Base-by-base conservation (phyloP, 108 stramenopile species). In the Conticribra guillardii region DNA sequence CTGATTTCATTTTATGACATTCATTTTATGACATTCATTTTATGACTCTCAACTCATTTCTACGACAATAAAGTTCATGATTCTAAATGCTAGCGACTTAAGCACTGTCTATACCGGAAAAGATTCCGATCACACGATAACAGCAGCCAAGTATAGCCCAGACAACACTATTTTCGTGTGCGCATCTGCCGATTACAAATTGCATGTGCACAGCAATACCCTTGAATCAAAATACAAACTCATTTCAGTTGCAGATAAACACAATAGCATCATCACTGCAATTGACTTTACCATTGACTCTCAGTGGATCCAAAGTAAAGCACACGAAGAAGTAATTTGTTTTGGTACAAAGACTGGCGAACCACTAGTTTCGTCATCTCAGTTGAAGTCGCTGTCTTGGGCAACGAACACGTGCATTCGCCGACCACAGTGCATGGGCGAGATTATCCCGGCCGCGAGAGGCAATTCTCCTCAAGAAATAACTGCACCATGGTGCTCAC, bases 51-150 rank as follows among this genome's bases (percentile, higher is more conserved):
- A 41, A 11, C 37, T 41, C 37, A 29, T 31, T 2, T 7, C 32
- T 2, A 41, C 17, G 24, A 4, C 24, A 3, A n/a, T 71, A 15
- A 64, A 74, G 19, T 85, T 84, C 59, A 54, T 90, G 45, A 64
- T 82, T n/a, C 51, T 86, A 34, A 70, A 68, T 48, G 63, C 70
- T 37, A 66, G 75, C 16, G 82, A 86, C 45, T 69, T 90, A 11
- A 60, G 58, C 23, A 37, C 80, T 3, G 51, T 84, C n/a, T 78
- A 88, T 56, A 76, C 79, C 17, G 85, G 85, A 2, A 72, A 84
- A 24, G 87, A 88, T 82, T 82, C 83, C 18, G 71, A 77, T 49
- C 59, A 82, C 60, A 57, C 55, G 33, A 69, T 85, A 19, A 82
- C 81, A 15, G 78, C 69, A 26, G 50, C 76, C 53, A 85, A 76